Conservation (phyloP, 805 yeast species). For the Lipomyces spencermartinsiae region DNA sequence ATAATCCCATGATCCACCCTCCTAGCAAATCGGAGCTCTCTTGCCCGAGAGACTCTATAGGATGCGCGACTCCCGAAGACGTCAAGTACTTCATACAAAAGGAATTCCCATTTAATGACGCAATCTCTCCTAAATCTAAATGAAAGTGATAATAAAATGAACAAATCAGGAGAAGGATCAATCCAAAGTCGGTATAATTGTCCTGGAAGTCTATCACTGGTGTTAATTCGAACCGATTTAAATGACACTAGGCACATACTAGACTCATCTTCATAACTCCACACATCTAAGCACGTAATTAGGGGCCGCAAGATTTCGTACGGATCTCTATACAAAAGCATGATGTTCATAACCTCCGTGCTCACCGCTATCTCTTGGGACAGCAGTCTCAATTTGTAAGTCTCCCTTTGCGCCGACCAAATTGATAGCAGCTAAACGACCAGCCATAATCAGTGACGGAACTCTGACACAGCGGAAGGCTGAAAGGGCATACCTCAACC, state of each 20-base stretch:
- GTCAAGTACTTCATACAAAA: conserved; percentile 27
- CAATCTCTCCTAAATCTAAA: conserved; percentile 39
- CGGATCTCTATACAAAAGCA: conserved; percentile 57
- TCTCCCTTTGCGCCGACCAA: conserved; percentile 52
- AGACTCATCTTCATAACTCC: conserved; percentile 60
- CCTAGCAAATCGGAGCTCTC: conserved; percentile 50
- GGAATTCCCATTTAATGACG: conserved; percentile 17
- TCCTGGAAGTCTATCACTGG: conserved; percentile 61
- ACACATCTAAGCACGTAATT: conserved; percentile 59
- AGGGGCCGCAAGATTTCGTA: conserved; percentile 52
- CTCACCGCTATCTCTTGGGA: conserved; percentile 58
- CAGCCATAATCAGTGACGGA: conserved; percentile 55
- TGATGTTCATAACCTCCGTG: conserved; percentile 50
- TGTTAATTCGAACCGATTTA: neutral
- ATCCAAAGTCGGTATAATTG: conserved; percentile 70
- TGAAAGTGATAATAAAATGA: conserved; percentile 50
- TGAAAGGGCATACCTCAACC: conserved; percentile 8
- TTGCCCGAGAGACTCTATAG: conserved; percentile 33
- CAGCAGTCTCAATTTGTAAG: conserved; percentile 57
- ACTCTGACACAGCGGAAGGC: conserved; percentile 49
- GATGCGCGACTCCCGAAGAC: conserved; percentile 35
- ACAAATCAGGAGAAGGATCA: conserved; percentile 57
- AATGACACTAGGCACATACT: conserved; percentile 31
- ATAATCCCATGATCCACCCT: conserved; percentile 81
- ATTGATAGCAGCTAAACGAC: conserved; percentile 53